Conservation (phyloP, 23 red algal genomes). For the Gracilaria caudata region DNA sequence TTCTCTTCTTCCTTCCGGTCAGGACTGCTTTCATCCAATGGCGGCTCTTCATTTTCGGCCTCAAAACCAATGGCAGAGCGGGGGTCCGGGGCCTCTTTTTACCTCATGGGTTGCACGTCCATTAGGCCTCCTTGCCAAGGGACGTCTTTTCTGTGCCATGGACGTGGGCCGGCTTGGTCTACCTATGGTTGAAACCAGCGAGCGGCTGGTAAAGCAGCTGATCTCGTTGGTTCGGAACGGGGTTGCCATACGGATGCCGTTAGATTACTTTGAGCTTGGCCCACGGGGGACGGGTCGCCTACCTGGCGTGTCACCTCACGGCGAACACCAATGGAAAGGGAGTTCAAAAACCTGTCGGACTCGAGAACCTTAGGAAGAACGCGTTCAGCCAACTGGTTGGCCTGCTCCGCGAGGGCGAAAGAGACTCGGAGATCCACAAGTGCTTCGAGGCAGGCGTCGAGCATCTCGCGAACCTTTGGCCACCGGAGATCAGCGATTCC, state of each 20-base stretch:
- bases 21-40: background rate
- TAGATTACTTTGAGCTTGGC: background rate
- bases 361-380: background rate
- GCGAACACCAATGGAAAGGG: background rate
- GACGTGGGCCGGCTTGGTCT: background rate
- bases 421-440: conserved; percentile 6
- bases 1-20: conserved; percentile 10
- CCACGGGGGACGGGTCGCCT: background rate
- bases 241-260: background rate
- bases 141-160: background rate
- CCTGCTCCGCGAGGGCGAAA: background rate
- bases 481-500: background rate
- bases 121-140: background rate
- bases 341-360: background rate
- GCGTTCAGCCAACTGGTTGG: background rate
- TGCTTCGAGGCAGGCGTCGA: background rate
- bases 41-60: conserved; percentile 11
- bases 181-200: background rate
- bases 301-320: background rate
- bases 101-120: background rate
- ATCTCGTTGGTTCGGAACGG: background rate
- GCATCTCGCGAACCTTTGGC: conserved; percentile 6
- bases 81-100: background rate
- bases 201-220: background rate
- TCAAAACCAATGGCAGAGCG: background rate